These are phyloP conservation scores for Claviceps maximensis DNA, from an alignment of 2,329 filamentous ascomycete genomes.

Conservation along the genomic window DNA sequence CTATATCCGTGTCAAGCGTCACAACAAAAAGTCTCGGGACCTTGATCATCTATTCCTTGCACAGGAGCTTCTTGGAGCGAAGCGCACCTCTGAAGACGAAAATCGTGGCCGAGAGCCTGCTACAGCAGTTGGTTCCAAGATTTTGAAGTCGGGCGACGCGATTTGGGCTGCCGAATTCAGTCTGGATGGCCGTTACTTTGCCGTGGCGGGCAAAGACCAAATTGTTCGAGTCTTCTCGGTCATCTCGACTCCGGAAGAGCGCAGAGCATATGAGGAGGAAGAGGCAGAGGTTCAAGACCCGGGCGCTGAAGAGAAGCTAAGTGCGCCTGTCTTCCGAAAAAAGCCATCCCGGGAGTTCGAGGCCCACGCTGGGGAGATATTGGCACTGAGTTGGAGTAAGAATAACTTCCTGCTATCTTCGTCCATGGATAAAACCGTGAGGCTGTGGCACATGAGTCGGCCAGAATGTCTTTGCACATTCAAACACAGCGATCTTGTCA, in stretches of 20 bases:
- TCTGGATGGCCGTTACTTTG: conserved; percentile 78
- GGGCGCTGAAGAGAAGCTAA: conserved; percentile 47
- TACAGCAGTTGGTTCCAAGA: conserved; percentile 27
- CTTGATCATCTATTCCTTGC: conserved; percentile 85
- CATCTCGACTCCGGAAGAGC: conserved; percentile 68
- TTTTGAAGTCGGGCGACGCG: conserved; percentile 43
- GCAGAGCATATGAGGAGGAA: conserved; percentile 58
- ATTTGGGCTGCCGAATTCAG: conserved; percentile 93
- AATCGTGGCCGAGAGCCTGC: conserved; percentile 18
- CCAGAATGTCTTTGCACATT: conserved; percentile 84
- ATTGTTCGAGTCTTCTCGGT: conserved; percentile 83
- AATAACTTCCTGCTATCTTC: conserved; percentile 95
- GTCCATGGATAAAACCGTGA: conserved; percentile 95
- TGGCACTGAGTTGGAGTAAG: conserved; percentile 97
- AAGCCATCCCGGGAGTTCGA: conserved; percentile 68
- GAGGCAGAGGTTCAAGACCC: conserved; percentile 17
- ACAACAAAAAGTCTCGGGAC: conserved; percentile 67
- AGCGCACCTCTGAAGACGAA: conserved; percentile 20
- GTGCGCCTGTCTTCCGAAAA: conserved; percentile 77
- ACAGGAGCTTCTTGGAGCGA: conserved; percentile 66
- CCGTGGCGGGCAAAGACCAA: conserved; percentile 81
- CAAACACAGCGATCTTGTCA: conserved; percentile 89
- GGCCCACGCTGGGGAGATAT: conserved; percentile 72
- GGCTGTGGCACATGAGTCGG: conserved; percentile 81
- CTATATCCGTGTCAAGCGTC: conserved; percentile 74